Evolutionary conservation across 2,329 filamentous ascomycete species (phyloP), one percentile per base, ranked within the genome.

Genomic region (Lasiodiplodia gonubiensis): DNA sequence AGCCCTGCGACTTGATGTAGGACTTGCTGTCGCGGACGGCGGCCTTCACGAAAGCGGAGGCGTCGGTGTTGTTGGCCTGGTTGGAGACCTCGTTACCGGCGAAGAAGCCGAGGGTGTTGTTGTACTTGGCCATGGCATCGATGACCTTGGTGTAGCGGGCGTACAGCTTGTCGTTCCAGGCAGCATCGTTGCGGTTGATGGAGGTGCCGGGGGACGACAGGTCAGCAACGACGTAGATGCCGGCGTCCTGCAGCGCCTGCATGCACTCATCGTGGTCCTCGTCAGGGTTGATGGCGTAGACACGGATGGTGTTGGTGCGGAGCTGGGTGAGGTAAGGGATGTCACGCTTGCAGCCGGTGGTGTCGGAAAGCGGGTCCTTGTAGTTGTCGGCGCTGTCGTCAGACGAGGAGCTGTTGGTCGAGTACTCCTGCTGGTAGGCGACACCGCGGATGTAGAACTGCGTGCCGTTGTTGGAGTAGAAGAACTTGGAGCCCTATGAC

Each of bases 31-130:
- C 95, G 77, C 95, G 94, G 71, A 98, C 93, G 70, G 95, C 94
- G 69, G 94, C 95, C 88, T 98, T 99, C 82, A 99, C 95, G 79
- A 91, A 99, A 72, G 94, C 93, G 70, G 92, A 95, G 61, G 94
- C 92, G 69, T 87, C 83, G 61, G 94, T 98, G 87, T 97, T 97
- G 86, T 90, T 94, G 27, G 86, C 85, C 75, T 89, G 87, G 85
- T 97, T 97, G 74, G 93, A 90, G 70, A 99, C 95, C 83, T 99
- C 95, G 82, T 99, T 99, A 78, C 95, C 95, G 73, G 94, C 94
- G 80, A 99, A 98, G 90, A 98, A 99, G 75, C 95, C 95, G 71
- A 99, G 89, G 63, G 92, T 90, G 83, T 99, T 99, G 80, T 88
- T 86, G 86, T 97, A 98, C 78, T 92, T 85, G 73, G 86, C 85